Conservation (phyloP, 2,329 filamentous ascomycete species). For the Ophiostoma quercus region DNA sequence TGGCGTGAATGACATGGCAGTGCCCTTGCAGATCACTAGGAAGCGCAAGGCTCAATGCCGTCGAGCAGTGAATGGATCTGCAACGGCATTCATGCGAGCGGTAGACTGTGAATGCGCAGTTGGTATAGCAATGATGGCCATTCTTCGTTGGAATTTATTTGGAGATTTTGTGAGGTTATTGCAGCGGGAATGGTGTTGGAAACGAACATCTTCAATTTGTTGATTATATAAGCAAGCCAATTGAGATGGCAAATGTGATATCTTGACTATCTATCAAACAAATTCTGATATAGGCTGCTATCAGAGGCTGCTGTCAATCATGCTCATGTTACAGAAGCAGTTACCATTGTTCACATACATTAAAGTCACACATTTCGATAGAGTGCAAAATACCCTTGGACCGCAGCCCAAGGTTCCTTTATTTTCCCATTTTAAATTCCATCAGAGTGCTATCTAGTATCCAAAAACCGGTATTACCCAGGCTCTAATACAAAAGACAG, state of each 20-base stretch:
- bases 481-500: not conserved
- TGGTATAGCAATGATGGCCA: not conserved
- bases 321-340: too few relatives aligned
- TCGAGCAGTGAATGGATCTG: not conserved
- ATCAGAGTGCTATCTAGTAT: not conserved
- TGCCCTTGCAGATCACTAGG: slow-evolving; percentile 1
- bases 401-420: slow-evolving; percentile 1
- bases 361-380: not conserved
- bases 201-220: not conserved
- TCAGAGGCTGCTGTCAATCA: not conserved
- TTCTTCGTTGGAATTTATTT: not conserved
- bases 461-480: not conserved
- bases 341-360: too few relatives aligned
- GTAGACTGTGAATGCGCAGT: not conserved
- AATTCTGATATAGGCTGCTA: not conserved
- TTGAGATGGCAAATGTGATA: not conserved
- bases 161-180: not conserved
- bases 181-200: not conserved
- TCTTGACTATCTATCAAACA: not conserved
- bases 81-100: not conserved
- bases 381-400: slow-evolving; percentile 6
- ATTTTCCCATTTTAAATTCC: slow-evolving; percentile 7
- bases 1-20: not conserved
- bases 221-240: not conserved
- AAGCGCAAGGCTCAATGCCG: slow-evolving; percentile 2